Evolutionary conservation across 2,329 filamentous ascomycete genomes (phyloP).

Genomic region (Hawksworthiomyces lignivorus): DNA sequence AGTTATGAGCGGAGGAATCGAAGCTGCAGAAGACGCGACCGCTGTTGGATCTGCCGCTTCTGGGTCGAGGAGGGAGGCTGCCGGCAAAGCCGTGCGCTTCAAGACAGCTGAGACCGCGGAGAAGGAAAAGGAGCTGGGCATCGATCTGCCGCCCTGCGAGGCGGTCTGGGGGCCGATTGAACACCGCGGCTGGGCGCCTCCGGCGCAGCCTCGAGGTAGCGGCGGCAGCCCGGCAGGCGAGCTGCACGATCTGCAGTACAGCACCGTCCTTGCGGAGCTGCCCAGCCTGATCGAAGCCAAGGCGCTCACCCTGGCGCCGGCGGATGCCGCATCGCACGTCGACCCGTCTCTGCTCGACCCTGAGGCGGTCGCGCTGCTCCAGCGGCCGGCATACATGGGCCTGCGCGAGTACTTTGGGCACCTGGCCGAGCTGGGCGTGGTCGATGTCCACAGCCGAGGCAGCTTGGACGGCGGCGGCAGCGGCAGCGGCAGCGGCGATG

Average conservation of each 20-base stretch:
- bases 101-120: conserved; percentile 15
- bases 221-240: neutral
- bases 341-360: conserved; percentile 49
- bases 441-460: conserved; percentile 27
- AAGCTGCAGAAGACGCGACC: neutral
- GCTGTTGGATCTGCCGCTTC: too few relatives aligned
- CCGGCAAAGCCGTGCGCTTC: conserved; percentile 4
- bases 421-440: conserved; percentile 58
- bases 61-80: too few relatives aligned
- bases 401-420: conserved; percentile 72
- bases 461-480: neutral
- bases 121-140: conserved; percentile 23
- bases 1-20: neutral
- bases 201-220: conserved; percentile 31
- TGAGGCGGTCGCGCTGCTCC: conserved; percentile 62
- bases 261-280: conserved; percentile 71
- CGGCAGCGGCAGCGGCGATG: neutral
- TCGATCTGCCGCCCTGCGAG: conserved; percentile 42
- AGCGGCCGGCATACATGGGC: conserved; percentile 62
- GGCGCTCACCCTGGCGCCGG: conserved; percentile 75
- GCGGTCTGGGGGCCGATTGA: conserved; percentile 73
- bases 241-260: conserved; percentile 60
- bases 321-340: conserved; percentile 31
- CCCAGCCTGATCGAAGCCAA: conserved; percentile 88
- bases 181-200: conserved; percentile 84